Base-by-base conservation (phyloP, 768 basidiomycete genomes). In the Royoungia palumana region DNA sequence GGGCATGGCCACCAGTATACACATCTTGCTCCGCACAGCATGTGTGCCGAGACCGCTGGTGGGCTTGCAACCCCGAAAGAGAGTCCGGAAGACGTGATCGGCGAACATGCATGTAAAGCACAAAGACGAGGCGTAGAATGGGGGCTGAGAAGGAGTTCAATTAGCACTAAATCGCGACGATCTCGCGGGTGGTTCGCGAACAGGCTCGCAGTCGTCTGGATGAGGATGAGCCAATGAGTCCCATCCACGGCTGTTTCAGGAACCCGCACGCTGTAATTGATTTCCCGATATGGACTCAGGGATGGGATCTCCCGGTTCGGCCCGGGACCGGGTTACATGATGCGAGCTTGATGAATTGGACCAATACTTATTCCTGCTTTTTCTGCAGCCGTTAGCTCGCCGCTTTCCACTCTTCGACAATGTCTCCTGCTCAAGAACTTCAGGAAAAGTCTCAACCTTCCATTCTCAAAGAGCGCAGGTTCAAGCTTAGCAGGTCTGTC, bases 401-500 rank as follows among this genome's bases (percentile, higher is more conserved):
- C 21, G 24, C 22, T 48, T 57, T 55, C 49, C 41, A 44, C 48
- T 39, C 49, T 12, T 19, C 11, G 35, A 47, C 25, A 37, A 68
- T 69, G 68, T 59, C 68, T 2, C 64, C 68, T 25, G 47, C 57
- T 0, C 68, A 70, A 11, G 68, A 71, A 1, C 45, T 43, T 1
- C 76, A 77, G 49, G 75, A 78, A 44, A 77, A 79, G 50, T 61
- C 70, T 12, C 64, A 77, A 0, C 60, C 79, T 0, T 69, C 75
- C 22, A 77, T 82, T 2, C 73, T 87, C 49, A 91, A 89, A 68
- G 89, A 92, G 60, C 76, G 89, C 46, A 79, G 89, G 44, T 91
- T 92, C 75, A 92, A 92, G 73, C 71, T 92, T 49, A 89, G 85
- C 80, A 85, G 89, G 89, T 87, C 51, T 34, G 78, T 49, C 6